Conservation (phyloP, 345 rosid species). For the Noccaea caerulescens region DNA sequence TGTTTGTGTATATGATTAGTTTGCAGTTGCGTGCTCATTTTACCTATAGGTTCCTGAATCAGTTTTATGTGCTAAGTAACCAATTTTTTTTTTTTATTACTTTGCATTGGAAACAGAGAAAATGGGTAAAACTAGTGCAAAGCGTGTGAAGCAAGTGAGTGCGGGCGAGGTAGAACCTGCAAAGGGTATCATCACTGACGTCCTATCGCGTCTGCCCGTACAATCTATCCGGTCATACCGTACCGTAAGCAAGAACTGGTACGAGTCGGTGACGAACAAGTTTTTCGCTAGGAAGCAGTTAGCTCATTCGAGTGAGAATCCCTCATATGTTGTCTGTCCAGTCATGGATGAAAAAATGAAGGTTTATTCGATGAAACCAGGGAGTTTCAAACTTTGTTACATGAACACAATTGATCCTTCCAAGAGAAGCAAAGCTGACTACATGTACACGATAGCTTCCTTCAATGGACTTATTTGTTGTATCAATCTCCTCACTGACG, state of each 20-base stretch:
- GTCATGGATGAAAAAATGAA: background rate
- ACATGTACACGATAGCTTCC: background rate
- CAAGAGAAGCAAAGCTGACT: background rate
- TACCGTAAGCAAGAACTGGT: constrained; percentile 24
- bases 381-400: background rate
- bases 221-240: constrained; percentile 8
- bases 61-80: background rate
- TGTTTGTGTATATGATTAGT: constrained; percentile 23
- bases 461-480: background rate
- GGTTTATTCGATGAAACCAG: background rate
- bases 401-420: background rate
- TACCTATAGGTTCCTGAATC: background rate
- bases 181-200: background rate
- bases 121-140: background rate
- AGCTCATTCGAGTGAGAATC: constrained; percentile 25
- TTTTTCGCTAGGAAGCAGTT: constrained; percentile 24
- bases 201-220: background rate
- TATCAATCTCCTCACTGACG: background rate
- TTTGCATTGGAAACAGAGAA: background rate
- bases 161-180: background rate
- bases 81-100: background rate
- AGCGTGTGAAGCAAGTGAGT: background rate
- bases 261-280: constrained; percentile 6
- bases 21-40: constrained; percentile 16
- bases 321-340: constrained; percentile 18